A percentile compares a stretch with the other conserved stretches of the same genome.
phyloP scores from a whole-genome alignment of 1,284 basidiomycete genomes.

The Ganoderma meredithae region DNA sequence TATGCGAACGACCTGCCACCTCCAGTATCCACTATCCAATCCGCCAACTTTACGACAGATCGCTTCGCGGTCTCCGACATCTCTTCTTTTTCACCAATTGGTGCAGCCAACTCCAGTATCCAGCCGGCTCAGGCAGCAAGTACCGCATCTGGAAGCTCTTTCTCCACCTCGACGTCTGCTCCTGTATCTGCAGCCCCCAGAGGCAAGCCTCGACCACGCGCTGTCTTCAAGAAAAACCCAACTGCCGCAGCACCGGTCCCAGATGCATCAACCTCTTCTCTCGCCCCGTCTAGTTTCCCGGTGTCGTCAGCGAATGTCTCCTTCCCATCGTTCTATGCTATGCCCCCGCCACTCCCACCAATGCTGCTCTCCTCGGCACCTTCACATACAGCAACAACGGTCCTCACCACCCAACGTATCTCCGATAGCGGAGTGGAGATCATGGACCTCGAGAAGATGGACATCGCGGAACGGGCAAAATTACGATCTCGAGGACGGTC shows the following conservation, averaged over 20 bases:
- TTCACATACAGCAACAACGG: constrained; percentile 17
- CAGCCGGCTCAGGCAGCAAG: constrained; percentile 6
- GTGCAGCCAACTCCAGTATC: constrained; percentile 16
- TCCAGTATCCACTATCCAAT: constrained; percentile 27
- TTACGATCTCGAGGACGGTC: constrained; percentile 46
- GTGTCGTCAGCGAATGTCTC: constrained; percentile 8
- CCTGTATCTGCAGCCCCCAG: constrained; percentile 6
- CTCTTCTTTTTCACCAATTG: constrained; percentile 18
- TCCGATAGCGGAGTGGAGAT: constrained; percentile 27
- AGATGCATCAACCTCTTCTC: constrained; percentile 22
- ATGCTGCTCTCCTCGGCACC: constrained; percentile 9
- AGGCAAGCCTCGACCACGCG: constrained; percentile 34
- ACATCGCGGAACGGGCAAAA: constrained; percentile 56
- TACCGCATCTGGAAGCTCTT: constrained; percentile 17
- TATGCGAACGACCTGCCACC: background rate
- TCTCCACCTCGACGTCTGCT: constrained; percentile 22
- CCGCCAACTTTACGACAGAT: constrained; percentile 23
- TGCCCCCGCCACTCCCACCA: constrained; percentile 12
- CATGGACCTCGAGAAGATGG: constrained; percentile 27
- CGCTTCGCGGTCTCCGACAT: constrained; percentile 24
- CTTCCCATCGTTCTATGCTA: background rate
- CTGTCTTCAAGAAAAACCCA: constrained; percentile 31
- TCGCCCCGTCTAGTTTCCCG: constrained; percentile 18
- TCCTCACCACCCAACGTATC: constrained; percentile 9
- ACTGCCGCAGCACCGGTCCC: background rate